phyloP scores from a whole-genome alignment of 371 early-diverging fungal species.

The Cokeromyces recurvatus region DNA sequence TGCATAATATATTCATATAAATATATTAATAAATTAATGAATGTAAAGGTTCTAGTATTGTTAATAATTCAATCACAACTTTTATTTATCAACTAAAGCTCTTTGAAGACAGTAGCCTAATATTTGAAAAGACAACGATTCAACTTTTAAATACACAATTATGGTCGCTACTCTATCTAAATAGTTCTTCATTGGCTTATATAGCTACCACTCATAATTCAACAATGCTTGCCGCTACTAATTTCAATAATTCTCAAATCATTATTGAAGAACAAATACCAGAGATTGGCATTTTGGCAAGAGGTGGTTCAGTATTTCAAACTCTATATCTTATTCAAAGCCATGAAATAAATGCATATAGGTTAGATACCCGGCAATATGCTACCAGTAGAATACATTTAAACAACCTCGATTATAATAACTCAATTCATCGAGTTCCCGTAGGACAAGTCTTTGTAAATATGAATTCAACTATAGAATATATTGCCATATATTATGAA shows the following conservation, averaged over 20 bases:
- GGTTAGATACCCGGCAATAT: neutral
- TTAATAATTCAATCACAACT: neutral
- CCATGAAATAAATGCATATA: neutral
- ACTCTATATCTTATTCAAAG: conserved; percentile 1
- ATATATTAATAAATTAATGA: no score
- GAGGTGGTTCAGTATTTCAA: neutral
- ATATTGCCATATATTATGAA: no score
- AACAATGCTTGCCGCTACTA: neutral
- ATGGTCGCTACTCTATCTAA: neutral
- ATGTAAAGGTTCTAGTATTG: no score
- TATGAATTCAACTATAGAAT: neutral
- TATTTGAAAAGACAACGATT: neutral
- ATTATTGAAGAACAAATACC: neutral
- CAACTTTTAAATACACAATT: neutral
- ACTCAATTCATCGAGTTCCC: neutral
- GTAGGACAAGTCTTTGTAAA: neutral
- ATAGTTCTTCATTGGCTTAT: neutral
- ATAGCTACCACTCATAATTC: neutral
- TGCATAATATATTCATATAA: no score
- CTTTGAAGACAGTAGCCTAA: neutral
- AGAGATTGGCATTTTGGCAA: conserved; percentile 2
- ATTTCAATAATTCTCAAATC: neutral
- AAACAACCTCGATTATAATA: neutral
- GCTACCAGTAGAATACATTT: neutral
- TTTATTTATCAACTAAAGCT: neutral